Percentiles rank a stretch among this genome's conserved stretches.
phyloP scores from a whole-genome alignment of 257 asterid species.

The Parsonsia alboflavescens region DNA sequence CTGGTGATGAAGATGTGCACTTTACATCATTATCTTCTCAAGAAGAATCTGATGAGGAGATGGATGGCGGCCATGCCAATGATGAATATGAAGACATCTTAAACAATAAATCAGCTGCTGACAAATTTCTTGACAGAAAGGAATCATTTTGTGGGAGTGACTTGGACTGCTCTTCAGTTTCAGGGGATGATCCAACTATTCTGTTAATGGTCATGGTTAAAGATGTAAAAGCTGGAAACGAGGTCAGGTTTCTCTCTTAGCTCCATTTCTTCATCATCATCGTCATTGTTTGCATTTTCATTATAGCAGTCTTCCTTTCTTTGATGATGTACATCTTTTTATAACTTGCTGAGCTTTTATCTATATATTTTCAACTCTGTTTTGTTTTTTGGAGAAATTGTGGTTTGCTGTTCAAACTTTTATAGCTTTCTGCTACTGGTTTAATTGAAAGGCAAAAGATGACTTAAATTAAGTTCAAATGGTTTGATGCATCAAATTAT shows the following conservation, averaged over 20 bases:
- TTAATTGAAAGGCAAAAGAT: not conserved
- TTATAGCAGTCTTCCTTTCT: not conserved
- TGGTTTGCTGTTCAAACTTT: not conserved
- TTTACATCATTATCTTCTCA: slow-evolving; percentile 53
- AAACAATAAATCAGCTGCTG: slow-evolving; percentile 28
- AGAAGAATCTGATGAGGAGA: slow-evolving; percentile 46
- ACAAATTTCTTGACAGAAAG: slow-evolving; percentile 29
- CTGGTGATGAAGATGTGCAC: slow-evolving; percentile 89
- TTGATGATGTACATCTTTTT: not conserved
- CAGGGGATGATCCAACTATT: slow-evolving; percentile 40
- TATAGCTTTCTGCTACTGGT: not conserved
- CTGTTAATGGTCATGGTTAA: slow-evolving; percentile 79
- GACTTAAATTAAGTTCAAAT: not conserved
- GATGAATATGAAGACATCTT: slow-evolving; percentile 27
- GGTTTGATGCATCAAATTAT: not conserved
- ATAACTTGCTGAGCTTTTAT: not conserved
- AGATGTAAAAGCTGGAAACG: slow-evolving; percentile 70
- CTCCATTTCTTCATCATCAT: slow-evolving; percentile 1
- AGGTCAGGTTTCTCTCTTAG: slow-evolving; percentile 38
- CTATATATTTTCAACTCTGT: not conserved
- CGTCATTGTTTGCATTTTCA: not conserved
- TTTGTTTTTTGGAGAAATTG: not conserved
- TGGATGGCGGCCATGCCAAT: slow-evolving; percentile 23
- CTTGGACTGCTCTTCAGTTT: slow-evolving; percentile 41
- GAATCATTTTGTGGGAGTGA: slow-evolving; percentile 33